Evolutionary conservation across 2,329 filamentous ascomycete species (phyloP), one percentile per base, ranked within the genome.

Genomic region (Trichoderma atrobrunneum): DNA sequence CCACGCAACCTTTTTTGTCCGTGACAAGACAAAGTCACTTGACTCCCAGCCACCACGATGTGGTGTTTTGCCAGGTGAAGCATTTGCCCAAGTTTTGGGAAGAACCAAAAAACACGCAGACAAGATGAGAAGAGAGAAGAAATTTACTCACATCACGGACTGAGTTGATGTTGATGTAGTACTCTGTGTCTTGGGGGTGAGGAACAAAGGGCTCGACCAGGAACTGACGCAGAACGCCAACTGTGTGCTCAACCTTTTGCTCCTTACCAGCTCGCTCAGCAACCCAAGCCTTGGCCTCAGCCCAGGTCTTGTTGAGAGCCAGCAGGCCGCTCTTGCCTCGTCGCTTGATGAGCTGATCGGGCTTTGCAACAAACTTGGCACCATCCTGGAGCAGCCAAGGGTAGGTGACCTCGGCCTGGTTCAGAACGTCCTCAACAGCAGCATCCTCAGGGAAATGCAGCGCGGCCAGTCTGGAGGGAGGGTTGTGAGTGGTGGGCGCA

Each of bases 121-220:
- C 16, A 68, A 34, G 16, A 61, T n/a, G 24, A 51, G 26, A 61
- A 14, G 28, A 74, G 74, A 74, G 75, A 70, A 70, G 74, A 76
- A 74, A 77, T 71, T 73, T 74, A 91, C 94, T 91, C 91, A 98
- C 96, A 91, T 98, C 96, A 88, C 96, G 93, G 81, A 97, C 95
- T 75, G 96, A 98, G 90, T 98, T 96, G 88, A 99, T 99, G 91
- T 98, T 98, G 88, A 99, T 97, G 87, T 99, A 99, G 88, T 98
- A 98, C 86, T 99, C 96, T 76, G 95, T 98, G 83, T 94, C 92
- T 79, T 94, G 89, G 76, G 95, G 92, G 85, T 99, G 96, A 80
- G 95, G 96, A 75, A 98, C 95, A 81, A 99, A 98, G 67, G 96
- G 96, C 90, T 99, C 96, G 78, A 99, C 95, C 76, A 99, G 88